Base-by-base conservation (phyloP, 148 eudicot genomes). In the Fagopyrum esculentum region DNA sequence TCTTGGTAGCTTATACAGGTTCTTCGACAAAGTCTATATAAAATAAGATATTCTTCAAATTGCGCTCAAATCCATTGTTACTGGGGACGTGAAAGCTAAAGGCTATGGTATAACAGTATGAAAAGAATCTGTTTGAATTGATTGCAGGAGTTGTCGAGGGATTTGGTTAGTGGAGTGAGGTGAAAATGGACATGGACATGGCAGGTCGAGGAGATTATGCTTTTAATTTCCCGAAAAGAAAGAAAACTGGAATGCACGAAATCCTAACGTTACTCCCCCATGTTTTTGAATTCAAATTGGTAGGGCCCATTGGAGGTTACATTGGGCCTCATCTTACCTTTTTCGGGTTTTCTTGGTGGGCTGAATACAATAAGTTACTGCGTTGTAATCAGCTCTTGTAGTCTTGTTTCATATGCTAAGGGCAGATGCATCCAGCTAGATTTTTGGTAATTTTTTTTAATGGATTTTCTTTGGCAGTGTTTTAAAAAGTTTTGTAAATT, bases 261-360 rank as follows among this genome's bases (percentile, higher is more conserved):
- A 61, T 71, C 74, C 16, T 47, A 71, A 71, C 74, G 74, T 71
- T 47, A 71, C 73, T 70, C 74, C 74, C 26, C 74, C 52, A 35
- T 16, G 29, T 59, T 71, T 77, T 77, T 77, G 79, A 77, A 77
- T 77, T 77, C 79, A 77, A 77, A 77, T 71, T 12, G 75, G 69
- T 77, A 56, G 79, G 79, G 51, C 55, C 74, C 17, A 15, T 2
- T 71, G 26, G 55, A 49, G 74, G 74, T 55, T 17, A 71, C 54
- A 26, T 46, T 71, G 74, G 74, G 52, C 54, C 74, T 46, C 19
- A 6, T 66, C 17, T 66, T 15, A 13, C n/a, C 64, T 66, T 13
- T n/a, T 35, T 63, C n/a, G 47, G 71, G 17, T 66, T 64, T 66
- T 1, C 45, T 10, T 43, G 2, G 19, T 15, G 71, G 4, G 40